Percentiles rank a stretch among this genome's conserved stretches.
Evolutionary conservation across 2,329 filamentous ascomycete genomes (phyloP).

Genomic region (Alternaria gaisen): DNA sequence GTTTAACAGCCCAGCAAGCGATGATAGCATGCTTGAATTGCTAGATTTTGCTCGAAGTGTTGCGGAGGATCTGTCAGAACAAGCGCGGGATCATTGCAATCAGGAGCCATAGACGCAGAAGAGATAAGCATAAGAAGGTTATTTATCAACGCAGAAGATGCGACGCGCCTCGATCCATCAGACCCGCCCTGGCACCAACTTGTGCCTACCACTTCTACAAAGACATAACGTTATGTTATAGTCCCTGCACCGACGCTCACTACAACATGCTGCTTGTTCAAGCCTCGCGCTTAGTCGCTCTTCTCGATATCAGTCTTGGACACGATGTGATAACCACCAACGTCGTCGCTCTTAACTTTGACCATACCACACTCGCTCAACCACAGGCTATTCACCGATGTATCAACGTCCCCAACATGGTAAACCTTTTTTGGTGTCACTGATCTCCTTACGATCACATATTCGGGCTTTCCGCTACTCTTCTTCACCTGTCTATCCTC

Average conservation of each 20-base stretch:
- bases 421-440: slow-evolving; percentile 10
- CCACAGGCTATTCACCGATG: slow-evolving; percentile 16
- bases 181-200: neutral
- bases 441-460: slow-evolving; percentile 5
- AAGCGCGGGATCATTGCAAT: neutral
- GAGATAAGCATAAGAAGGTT: neutral
- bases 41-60: too few relatives aligned
- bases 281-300: neutral
- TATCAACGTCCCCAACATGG: slow-evolving; percentile 7
- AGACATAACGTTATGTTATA: neutral
- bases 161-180: neutral
- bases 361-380: slow-evolving; percentile 27
- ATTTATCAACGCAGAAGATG: neutral
- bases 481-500: neutral
- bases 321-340: slow-evolving; percentile 23
- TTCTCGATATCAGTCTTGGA: slow-evolving; percentile 17
- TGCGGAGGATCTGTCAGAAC: too few relatives aligned
- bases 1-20: too few relatives aligned
- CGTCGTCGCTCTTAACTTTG: slow-evolving; percentile 17
- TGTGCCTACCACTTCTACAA: neutral
- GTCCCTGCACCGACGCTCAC: neutral
- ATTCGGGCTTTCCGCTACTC: neutral
- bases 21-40: too few relatives aligned
- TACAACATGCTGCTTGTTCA: neutral
- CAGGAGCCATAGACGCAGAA: neutral